A percentile compares a stretch with the other conserved stretches of the same genome.
Evolutionary conservation across 768 basidiomycete species (phyloP).

Genomic region (Leucocoprinus sp.): DNA sequence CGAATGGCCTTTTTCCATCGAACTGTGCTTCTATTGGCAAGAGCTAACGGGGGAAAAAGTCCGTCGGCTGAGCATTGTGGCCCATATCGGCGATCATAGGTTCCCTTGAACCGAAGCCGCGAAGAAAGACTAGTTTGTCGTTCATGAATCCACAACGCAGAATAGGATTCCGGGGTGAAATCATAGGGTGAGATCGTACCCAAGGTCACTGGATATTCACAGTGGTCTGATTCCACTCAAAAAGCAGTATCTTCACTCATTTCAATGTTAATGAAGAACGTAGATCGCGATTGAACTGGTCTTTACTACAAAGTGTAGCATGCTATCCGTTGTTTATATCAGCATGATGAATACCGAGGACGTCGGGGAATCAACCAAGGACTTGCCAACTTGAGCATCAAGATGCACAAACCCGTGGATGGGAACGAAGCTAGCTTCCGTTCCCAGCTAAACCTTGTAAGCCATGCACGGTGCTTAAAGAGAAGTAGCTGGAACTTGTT

Average conservation of each 20-base stretch:
- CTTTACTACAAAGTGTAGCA: background rate
- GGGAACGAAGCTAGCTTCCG: slow-evolving; percentile 1
- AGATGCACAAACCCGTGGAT: background rate
- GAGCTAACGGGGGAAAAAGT: too few relatives aligned
- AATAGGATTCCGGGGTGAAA: too few relatives aligned
- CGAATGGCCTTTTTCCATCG: background rate
- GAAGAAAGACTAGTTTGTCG: background rate
- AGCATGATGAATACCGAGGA: slow-evolving; percentile 3
- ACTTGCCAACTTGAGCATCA: background rate
- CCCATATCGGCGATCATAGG: slow-evolving; percentile 1
- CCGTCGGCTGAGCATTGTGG: background rate
- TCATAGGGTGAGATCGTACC: slow-evolving; percentile 1
- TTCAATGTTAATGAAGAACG: too few relatives aligned
- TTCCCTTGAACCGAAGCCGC: background rate
- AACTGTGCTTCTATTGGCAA: too few relatives aligned
- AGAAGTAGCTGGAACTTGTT: background rate
- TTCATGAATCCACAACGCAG: background rate
- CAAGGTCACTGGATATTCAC: too few relatives aligned
- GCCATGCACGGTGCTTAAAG: slow-evolving; percentile 1
- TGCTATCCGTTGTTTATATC: background rate
- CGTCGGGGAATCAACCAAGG: slow-evolving; percentile 3
- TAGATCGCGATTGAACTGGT: background rate
- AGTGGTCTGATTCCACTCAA: too few relatives aligned
- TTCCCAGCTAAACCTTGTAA: background rate
- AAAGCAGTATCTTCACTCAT: too few relatives aligned